phyloP scores from a whole-genome alignment of 2,329 filamentous ascomycete genomes.

The Xylaria multiplex region DNA sequence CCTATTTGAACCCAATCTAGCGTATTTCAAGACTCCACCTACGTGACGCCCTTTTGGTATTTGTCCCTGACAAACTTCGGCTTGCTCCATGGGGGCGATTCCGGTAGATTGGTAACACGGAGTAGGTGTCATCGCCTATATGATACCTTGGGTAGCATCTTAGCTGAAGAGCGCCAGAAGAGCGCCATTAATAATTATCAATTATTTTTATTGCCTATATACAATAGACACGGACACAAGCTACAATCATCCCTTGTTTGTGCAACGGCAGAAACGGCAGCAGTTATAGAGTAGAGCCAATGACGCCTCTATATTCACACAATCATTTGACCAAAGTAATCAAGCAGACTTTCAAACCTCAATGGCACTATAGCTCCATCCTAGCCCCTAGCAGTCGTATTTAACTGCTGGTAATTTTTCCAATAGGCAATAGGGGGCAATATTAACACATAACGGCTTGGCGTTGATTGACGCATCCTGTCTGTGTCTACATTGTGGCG shows the following conservation, averaged over 20 bases:
- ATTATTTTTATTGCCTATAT: not conserved
- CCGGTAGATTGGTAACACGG: conserved; percentile 28
- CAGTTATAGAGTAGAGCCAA: too few relatives aligned
- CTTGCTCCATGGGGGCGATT: conserved; percentile 8
- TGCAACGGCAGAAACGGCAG: not conserved
- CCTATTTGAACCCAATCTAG: not conserved
- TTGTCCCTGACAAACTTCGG: conserved; percentile 2
- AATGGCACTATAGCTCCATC: too few relatives aligned
- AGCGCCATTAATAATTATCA: conserved; percentile 4
- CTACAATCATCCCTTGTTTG: not conserved
- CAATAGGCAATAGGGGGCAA: too few relatives aligned
- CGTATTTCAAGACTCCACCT: conserved; percentile 6
- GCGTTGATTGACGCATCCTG: too few relatives aligned
- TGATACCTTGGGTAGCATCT: not conserved
- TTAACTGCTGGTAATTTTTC: too few relatives aligned
- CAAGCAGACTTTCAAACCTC: too few relatives aligned
- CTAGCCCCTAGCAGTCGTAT: too few relatives aligned
- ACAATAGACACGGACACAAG: not conserved
- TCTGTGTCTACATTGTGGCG: too few relatives aligned
- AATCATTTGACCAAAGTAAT: not conserved
- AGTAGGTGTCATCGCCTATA: conserved; percentile 8
- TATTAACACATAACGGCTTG: too few relatives aligned
- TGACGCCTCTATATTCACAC: not conserved
- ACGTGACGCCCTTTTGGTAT: conserved; percentile 13
- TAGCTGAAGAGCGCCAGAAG: not conserved